Base-by-base conservation (phyloP, 768 basidiomycete species). In the Mycena albidolilacea region DNA sequence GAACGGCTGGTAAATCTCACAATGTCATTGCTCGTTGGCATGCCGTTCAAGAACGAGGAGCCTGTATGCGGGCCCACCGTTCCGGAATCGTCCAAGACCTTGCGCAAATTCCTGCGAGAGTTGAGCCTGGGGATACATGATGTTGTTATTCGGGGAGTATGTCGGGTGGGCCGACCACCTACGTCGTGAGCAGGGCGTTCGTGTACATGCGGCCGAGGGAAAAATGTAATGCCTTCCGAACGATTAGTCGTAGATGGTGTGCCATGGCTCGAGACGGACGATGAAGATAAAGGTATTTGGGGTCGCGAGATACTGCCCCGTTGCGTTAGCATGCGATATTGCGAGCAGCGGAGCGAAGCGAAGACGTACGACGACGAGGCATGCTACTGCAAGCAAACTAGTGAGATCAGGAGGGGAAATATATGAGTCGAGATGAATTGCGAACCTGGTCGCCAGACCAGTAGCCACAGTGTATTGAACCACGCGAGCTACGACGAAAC, bases 161-260 rank as follows among this genome's bases (percentile, higher is more conserved):
- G 23, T 23, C 9, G 1, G n/a, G 44, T 23, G 35, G 15, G 48
- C 4, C 37, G 64, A 48, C 23, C 10, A 60, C 77, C 70, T 5
- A 78, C 79, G 76, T 79, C 7, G 76, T 76, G 7, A 79, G 73
- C 38, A 79, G 70, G 12, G 79, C 73, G 48, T 79, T 79, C 19
- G 79, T 79, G 68, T 79, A 78, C 62, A 79, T 55, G 38, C 79
- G 74, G 2, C 77, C 79, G 52, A 79, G 67, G 37, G 74, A 78
- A n/a, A 79, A 76, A 64, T 78, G 78, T 69, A 79, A 71, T n/a
- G 77, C 79, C 78, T 79, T 54, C 3, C 21, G 52, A 54, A n/a
- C 17, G 38, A 43, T 14, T 37, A 48, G 19, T 35, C 1, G 39
- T 5, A 3, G 21, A n/a, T 30, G 7, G 35, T n/a, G 48, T 50